Evolutionary conservation across 148 eudicot species (phyloP).

Genomic region (Beta vulgaris): DNA sequence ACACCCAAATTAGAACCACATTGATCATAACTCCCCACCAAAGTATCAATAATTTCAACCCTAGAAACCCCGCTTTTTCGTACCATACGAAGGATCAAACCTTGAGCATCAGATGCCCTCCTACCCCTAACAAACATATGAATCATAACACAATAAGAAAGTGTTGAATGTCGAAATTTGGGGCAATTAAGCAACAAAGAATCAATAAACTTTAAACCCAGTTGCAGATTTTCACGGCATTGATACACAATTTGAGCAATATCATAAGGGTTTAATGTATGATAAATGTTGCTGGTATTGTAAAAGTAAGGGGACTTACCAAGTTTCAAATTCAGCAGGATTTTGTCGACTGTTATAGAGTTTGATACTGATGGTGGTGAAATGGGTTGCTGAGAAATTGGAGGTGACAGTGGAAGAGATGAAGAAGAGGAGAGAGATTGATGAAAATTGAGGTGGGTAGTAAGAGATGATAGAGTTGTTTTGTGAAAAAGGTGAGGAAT

Average conservation of each 20-base stretch:
- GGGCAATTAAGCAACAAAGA: conserved; percentile 40
- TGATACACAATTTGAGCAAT: conserved; percentile 36
- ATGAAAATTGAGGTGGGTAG: background rate
- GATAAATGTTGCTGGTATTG: conserved; percentile 19
- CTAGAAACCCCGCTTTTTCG: conserved; percentile 63
- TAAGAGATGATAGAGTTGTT: conserved; percentile 1
- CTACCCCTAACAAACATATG: conserved; percentile 48
- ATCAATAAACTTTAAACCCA: conserved; percentile 55
- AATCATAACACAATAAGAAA: conserved; percentile 51
- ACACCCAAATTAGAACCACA: conserved; percentile 50
- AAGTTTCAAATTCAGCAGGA: conserved; percentile 45
- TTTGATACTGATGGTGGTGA: conserved; percentile 21
- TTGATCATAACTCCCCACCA: conserved; percentile 35
- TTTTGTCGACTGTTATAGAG: conserved; percentile 43
- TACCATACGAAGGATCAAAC: conserved; percentile 64
- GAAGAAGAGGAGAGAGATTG: background rate
- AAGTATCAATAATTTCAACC: conserved; percentile 56
- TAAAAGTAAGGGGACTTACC: conserved; percentile 37
- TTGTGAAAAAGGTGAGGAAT: background rate
- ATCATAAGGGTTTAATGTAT: conserved; percentile 41
- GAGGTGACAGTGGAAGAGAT: conserved; percentile 2
- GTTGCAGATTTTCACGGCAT: conserved; percentile 47
- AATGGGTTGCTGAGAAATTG: conserved; percentile 12
- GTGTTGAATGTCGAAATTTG: conserved; percentile 53
- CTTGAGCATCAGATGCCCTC: conserved; percentile 65